Evolutionary conservation across 1,284 basidiomycete species (phyloP).

Genomic region (Boletus smithii): DNA sequence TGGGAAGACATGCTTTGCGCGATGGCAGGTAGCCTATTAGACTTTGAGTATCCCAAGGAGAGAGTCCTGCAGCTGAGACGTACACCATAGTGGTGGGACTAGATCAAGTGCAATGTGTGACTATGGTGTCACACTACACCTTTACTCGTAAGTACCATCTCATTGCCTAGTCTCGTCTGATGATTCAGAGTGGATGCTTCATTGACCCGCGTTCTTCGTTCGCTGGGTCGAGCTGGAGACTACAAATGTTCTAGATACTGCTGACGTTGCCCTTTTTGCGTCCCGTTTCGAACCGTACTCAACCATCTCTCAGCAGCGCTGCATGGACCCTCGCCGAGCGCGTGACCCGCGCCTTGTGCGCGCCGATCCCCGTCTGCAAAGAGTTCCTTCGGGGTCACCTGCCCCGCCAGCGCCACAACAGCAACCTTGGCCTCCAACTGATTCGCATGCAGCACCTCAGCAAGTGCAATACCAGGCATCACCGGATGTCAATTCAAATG

Average conservation of each 20-base stretch:
- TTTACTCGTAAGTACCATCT: slow-evolving; percentile 16
- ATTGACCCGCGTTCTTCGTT: slow-evolving; percentile 51
- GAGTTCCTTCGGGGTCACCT: slow-evolving; percentile 43
- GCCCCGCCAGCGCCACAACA: slow-evolving; percentile 39
- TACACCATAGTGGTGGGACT: slow-evolving; percentile 14
- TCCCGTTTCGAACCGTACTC: slow-evolving; percentile 9
- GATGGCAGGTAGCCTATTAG: slow-evolving; percentile 12
- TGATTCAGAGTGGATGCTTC: slow-evolving; percentile 87
- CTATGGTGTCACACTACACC: slow-evolving; percentile 18
- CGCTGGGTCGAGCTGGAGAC: slow-evolving; percentile 70
- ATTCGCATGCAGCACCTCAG: slow-evolving; percentile 17
- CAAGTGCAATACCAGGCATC: slow-evolving; percentile 20
- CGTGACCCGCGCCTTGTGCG: slow-evolving; percentile 75
- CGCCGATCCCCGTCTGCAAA: slow-evolving; percentile 62
- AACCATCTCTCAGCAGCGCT: slow-evolving; percentile 15
- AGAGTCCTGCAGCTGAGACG: not conserved
- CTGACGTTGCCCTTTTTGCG: slow-evolving; percentile 47
- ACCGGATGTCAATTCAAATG: slow-evolving; percentile 10
- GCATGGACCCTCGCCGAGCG: slow-evolving; percentile 75
- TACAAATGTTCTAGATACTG: slow-evolving; percentile 83
- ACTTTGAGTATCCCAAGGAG: slow-evolving; percentile 6
- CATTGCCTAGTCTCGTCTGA: slow-evolving; percentile 38
- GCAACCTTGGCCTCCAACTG: slow-evolving; percentile 32
- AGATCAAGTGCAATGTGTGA: slow-evolving; percentile 12
- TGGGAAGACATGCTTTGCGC: slow-evolving; percentile 19